phyloP scores from a whole-genome alignment of 2,329 filamentous ascomycete genomes.

The Paramyrothecium sp. region DNA sequence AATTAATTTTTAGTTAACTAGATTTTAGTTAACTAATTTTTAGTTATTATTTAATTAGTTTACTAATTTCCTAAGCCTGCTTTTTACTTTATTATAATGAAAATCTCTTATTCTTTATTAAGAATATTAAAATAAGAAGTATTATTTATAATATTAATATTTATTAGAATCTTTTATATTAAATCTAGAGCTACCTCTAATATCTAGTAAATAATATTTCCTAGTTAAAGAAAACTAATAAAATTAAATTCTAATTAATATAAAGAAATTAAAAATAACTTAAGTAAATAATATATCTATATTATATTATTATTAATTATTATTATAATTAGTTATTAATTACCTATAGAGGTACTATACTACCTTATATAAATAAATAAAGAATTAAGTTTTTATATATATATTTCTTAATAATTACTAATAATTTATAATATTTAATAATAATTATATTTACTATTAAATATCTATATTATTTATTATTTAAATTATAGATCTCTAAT shows the following conservation, averaged over 20 bases:
- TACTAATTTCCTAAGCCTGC: background rate
- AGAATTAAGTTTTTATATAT: too few relatives aligned
- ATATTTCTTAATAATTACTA: too few relatives aligned
- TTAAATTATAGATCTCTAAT: background rate
- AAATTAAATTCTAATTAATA: background rate
- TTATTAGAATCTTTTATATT: background rate
- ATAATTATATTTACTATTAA: background rate
- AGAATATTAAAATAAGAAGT: background rate
- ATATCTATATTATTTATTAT: background rate
- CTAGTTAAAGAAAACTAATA: background rate
- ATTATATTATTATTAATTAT: background rate
- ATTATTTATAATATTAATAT: background rate
- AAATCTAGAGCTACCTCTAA: too few relatives aligned
- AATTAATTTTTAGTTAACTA: too few relatives aligned
- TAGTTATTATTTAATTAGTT: background rate
- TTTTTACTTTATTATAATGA: background rate
- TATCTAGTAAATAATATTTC: background rate
- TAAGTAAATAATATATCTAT: background rate
- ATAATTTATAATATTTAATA: background rate
- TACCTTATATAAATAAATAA: too few relatives aligned
- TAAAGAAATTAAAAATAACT: background rate
- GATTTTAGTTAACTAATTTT: too few relatives aligned
- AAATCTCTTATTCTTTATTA: background rate
- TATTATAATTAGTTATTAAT: background rate
- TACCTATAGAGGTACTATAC: too few relatives aligned